Base-by-base conservation (phyloP, 352 stramenopile species). In the Globisporangium splendens region DNA sequence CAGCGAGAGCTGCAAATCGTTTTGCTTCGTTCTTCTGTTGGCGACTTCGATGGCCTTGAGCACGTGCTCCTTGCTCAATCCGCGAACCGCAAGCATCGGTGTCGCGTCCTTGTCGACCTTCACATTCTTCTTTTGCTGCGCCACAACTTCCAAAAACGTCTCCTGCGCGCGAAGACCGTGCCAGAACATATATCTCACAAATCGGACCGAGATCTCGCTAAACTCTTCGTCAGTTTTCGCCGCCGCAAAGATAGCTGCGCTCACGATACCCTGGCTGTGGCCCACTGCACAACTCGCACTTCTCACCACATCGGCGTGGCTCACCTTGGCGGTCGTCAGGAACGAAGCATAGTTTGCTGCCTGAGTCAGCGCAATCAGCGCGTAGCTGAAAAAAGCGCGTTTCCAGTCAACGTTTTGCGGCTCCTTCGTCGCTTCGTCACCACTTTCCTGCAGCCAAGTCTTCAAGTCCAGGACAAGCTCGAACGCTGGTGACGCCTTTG, bases 101-200 rank as follows among this genome's bases (percentile, higher is more conserved):
- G 82, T 68, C 12, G 79, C 67, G 18, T 68, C 68, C 21, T 65
- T 56, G 20, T 65, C 49, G 44, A 61, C 59, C 48, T 72, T 73
- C 38, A 55, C 39, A 46, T 73, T 63, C 39, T 73, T 69, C 41
- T 61, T 75, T 63, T 63, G 66, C 39, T 69, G 56, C 47, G 50
- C 43, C 24, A 67, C 18, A 8, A 79, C n/a, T 24, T 77, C 44
- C 42, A 70, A 24, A 46, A 73, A 83, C 55, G 78, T 70, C 48
- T 89, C 80, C 46, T 95, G 83, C 11, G 75, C 68, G 54, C 79
- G 79, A 13, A 96, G 66, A 51, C 85, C 87, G 58, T 94, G 80
- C 68, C 76, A 93, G 59, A 94, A 93, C 76, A 93, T 80, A 61
- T 91, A 92, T 43, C 81, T 76, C 46, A 93, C 58, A 24, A 83